Evolutionary conservation across 192 early-diverging fungal genomes (phyloP).

Genomic region (Entomortierella lignicola): DNA sequence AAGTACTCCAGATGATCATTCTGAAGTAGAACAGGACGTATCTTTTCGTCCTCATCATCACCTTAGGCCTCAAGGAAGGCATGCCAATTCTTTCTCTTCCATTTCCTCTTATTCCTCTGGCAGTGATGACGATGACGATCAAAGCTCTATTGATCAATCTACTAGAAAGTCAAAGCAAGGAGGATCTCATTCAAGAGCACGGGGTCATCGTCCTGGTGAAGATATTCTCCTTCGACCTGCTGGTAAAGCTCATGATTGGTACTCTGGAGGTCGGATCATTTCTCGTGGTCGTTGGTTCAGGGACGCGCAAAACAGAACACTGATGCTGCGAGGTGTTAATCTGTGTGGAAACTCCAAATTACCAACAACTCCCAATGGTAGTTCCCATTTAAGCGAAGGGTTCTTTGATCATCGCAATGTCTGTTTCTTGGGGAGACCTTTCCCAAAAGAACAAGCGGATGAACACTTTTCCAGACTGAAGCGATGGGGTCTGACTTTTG

Average conservation of each 20-base stretch:
- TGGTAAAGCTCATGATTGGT: constrained; percentile 56
- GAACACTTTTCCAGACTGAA: constrained; percentile 79
- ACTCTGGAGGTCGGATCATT: constrained; percentile 43
- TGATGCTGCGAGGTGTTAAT: constrained; percentile 82
- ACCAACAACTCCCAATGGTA: constrained; percentile 75
- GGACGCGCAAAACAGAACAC: constrained; percentile 65
- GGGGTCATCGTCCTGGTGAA: constrained; percentile 25
- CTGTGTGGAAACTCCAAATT: constrained; percentile 82
- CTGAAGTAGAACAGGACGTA: constrained; percentile 2
- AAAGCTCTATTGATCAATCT: not conserved
- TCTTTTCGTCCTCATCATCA: constrained; percentile 41
- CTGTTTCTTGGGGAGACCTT: constrained; percentile 82
- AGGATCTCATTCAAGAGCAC: constrained; percentile 4
- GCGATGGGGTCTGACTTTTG: constrained; percentile 85
- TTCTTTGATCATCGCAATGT: constrained; percentile 82
- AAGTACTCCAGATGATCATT: not conserved
- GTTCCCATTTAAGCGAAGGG: constrained; percentile 68
- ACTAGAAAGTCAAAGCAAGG: constrained; percentile 1
- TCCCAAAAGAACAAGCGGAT: constrained; percentile 78
- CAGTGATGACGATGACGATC: constrained; percentile 14
- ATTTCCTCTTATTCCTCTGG: constrained; percentile 55
- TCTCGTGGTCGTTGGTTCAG: constrained; percentile 61
- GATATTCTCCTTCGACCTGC: constrained; percentile 28
- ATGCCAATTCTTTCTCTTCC: constrained; percentile 48
- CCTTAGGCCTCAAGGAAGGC: constrained; percentile 42